phyloP scores from a whole-genome alignment of 495 filamentous ascomycete species.

The Ramalina peruviana region DNA sequence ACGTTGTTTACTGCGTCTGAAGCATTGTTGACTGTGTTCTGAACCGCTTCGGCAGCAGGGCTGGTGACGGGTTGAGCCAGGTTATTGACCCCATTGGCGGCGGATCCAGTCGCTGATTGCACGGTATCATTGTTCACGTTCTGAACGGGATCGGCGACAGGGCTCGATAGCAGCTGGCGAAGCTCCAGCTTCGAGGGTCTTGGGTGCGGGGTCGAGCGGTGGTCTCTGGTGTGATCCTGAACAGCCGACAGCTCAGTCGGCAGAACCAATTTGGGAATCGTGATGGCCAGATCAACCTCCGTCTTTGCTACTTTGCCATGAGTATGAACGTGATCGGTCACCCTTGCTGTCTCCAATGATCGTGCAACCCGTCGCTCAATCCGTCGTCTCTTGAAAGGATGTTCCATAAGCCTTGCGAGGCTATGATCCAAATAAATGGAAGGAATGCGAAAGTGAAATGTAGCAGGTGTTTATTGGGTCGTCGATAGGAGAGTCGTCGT shows the following conservation, averaged over 20 bases:
- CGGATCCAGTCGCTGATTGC: neutral
- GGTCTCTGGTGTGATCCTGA: neutral
- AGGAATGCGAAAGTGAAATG: neutral
- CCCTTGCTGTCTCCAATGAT: neutral
- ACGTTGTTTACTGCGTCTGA: neutral
- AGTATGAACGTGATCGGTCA: neutral
- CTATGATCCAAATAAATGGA: neutral
- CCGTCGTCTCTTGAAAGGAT: slow-evolving; percentile 15
- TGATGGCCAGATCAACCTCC: neutral
- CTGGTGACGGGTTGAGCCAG: neutral
- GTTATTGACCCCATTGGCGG: neutral
- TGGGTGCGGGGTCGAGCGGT: neutral
- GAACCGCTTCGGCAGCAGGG: neutral
- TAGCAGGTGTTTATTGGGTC: neutral
- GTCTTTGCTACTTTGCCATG: slow-evolving; percentile 3
- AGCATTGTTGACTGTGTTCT: neutral
- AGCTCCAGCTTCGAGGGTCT: neutral
- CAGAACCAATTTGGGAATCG: too few species aligned
- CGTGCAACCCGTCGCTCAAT: slow-evolving; percentile 2
- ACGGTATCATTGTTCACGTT: neutral
- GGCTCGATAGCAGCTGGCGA: slow-evolving; percentile 1
- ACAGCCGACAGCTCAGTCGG: too few species aligned
- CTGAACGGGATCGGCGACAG: neutral
- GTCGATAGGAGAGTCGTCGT: neutral
- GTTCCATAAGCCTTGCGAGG: slow-evolving; percentile 12